Percentiles rank a stretch among this genome's conserved stretches.
Evolutionary conservation across 305 asterid species (phyloP).

Genomic region (Ilex paraguariensis): DNA sequence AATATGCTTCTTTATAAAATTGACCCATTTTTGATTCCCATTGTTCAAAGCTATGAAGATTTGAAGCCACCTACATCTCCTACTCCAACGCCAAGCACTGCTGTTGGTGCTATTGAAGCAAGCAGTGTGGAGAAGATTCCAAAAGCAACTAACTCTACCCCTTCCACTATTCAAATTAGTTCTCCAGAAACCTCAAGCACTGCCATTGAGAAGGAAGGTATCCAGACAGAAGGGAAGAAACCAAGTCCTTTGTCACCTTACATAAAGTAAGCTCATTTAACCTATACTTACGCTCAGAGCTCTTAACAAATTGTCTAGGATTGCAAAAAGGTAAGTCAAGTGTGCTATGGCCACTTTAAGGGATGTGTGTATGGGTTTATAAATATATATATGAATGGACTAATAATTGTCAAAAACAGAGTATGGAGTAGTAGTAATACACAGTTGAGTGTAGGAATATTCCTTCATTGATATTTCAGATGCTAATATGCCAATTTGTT

Average conservation of each 20-base stretch:
- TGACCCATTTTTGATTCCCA: not conserved
- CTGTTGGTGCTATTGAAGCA: constrained; percentile 28
- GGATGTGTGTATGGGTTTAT: too few relatives aligned
- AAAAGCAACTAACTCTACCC: constrained; percentile 16
- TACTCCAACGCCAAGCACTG: constrained; percentile 54
- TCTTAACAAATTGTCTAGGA: not conserved
- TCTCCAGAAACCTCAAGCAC: constrained; percentile 22
- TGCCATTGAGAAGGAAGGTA: constrained; percentile 13
- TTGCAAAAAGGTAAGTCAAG: not conserved
- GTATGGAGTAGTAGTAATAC: too few relatives aligned
- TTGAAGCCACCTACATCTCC: constrained; percentile 76
- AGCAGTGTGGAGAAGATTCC: constrained; percentile 18
- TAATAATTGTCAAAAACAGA: too few relatives aligned
- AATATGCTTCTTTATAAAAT: constrained; percentile 3
- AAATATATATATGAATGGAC: too few relatives aligned
- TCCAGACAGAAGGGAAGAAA: constrained; percentile 25
- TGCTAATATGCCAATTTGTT: too few relatives aligned
- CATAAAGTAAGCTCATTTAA: constrained; percentile 29
- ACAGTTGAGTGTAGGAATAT: too few relatives aligned
- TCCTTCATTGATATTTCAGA: too few relatives aligned
- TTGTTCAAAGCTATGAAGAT: constrained; percentile 48
- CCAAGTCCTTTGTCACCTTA: constrained; percentile 35
- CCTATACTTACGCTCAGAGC: not conserved
- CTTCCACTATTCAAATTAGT: constrained; percentile 28
- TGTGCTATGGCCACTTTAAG: too few relatives aligned